Evolutionary conservation across 805 yeast genomes (phyloP), one percentile per base, ranked within the genome.

Genomic region (Pichia gijzeniarum): DNA sequence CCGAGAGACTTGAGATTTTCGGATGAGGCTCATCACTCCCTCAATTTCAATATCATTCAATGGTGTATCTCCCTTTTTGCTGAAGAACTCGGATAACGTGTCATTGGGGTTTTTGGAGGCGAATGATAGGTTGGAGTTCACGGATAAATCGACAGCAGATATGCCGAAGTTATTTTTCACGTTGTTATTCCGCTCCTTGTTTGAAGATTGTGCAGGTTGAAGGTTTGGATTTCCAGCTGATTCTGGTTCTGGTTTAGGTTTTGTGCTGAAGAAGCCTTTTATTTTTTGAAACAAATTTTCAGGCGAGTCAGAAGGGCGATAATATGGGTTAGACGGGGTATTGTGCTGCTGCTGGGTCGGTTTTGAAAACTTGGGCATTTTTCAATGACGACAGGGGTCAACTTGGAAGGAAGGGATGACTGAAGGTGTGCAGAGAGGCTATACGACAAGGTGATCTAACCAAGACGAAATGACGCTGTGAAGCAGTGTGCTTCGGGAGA

Each of bases 31-130:
- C 49, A 81, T 59, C 1, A 86, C 91, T n/a, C 95, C 95, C 62
- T 83, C 91, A 55, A 80, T 74, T 60, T 87, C 95, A 36, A 85
- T 70, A 20, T 81, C 87, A 13, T 80, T 70, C 49, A 87, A 68
- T 4, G 91, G 88, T n/a, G 64, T 65, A 45, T 79, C 76, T n/a
- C 95, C 95, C 59, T 85, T 86, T 37, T 66, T 68, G n/a, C 71
- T 70, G 61, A 86, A 86, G 58, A 87, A 86, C 25, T 72, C 76
- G 12, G 88, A 82, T 40, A 86, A 64, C 28, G 76, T 72, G 27
- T 75, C 78, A 63, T 82, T 83, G 5, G 82, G 80, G 14, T 72
- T 65, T 27, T 60, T 61, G 2, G 50, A 47, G 9, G 45, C 42
- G 10, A 53, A 53, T 16, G 62, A 53, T 3, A 57, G n/a, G 35